Conservation (phyloP, 1,139 yeast genomes). For the Geotrichum carabidarum region DNA sequence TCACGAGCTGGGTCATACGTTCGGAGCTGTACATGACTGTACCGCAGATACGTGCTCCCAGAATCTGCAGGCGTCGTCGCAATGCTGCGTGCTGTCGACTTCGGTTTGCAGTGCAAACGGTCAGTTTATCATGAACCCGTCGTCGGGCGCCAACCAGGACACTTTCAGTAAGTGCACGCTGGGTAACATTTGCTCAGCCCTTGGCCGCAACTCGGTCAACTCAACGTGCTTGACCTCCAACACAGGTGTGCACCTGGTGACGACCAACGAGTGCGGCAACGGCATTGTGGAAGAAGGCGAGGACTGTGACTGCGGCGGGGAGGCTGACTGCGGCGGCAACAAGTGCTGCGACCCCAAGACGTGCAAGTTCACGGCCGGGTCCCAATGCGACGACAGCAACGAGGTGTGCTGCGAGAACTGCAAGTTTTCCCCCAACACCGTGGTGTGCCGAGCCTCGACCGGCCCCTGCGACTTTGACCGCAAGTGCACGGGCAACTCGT, state of each 20-base stretch:
- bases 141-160: slow-evolving; percentile 34
- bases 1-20: slow-evolving; percentile 42
- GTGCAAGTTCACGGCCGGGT: slow-evolving; percentile 35
- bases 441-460: slow-evolving; percentile 35
- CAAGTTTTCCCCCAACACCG: slow-evolving; percentile 32
- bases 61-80: slow-evolving; percentile 29
- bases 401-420: slow-evolving; percentile 38
- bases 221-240: slow-evolving; percentile 38
- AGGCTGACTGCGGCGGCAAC: slow-evolving; percentile 29
- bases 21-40: slow-evolving; percentile 45
- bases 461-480: slow-evolving; percentile 40
- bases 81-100: slow-evolving; percentile 38
- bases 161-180: slow-evolving; percentile 37
- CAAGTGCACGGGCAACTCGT: slow-evolving; percentile 37
- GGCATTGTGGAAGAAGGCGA: slow-evolving; percentile 43
- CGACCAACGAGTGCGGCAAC: slow-evolving; percentile 40
- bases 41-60: slow-evolving; percentile 36
- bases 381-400: slow-evolving; percentile 39
- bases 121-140: slow-evolving; percentile 40
- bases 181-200: slow-evolving; percentile 39
- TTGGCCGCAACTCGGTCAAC: slow-evolving; percentile 34
- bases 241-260: slow-evolving; percentile 36
- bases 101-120: slow-evolving; percentile 37
- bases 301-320: slow-evolving; percentile 40
- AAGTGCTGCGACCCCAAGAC: slow-evolving; percentile 40